Percentiles rank a stretch among this genome's conserved stretches.
Conservation (phyloP, 106 monocot genomes). For the Apostasia shenzhenica region DNA sequence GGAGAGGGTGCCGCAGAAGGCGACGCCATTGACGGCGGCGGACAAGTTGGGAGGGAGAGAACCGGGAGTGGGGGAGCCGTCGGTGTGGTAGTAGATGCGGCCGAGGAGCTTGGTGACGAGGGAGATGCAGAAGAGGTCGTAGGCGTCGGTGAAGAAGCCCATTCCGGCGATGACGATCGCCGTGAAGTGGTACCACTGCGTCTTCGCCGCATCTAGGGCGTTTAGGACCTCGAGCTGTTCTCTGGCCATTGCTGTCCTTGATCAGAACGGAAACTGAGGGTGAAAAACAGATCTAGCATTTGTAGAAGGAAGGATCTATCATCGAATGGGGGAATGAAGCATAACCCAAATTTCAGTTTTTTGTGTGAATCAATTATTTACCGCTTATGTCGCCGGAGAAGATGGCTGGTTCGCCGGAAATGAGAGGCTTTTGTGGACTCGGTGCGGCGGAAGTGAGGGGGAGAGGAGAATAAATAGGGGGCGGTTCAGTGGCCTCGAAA, state of each 20-base stretch:
- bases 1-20: constrained; percentile 21
- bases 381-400: no score
- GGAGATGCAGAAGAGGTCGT: constrained; percentile 92
- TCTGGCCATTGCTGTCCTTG: constrained; percentile 1
- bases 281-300: no score
- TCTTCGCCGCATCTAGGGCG: constrained; percentile 66
- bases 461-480: no score
- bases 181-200: constrained; percentile 81
- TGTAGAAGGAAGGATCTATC: no score
- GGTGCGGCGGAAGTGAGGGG: no score
- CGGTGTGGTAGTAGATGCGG: constrained; percentile 27
- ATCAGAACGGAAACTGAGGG: no score
- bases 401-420: no score
- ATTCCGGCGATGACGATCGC: constrained; percentile 84
- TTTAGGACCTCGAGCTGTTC: constrained; percentile 24
- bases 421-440: no score
- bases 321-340: no score
- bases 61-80: constrained; percentile 16
- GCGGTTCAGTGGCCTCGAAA: no score
- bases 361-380: no score
- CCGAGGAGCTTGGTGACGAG: constrained; percentile 89
- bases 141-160: constrained; percentile 98
- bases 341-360: no score
- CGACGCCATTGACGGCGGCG: constrained; percentile 25
- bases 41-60: constrained; percentile 21